Percentiles rank a stretch among this genome's conserved stretches.
These are phyloP conservation scores for Eimeria sp. DNA, from an alignment of 169 alveolate species.

Conservation along the genomic window DNA sequence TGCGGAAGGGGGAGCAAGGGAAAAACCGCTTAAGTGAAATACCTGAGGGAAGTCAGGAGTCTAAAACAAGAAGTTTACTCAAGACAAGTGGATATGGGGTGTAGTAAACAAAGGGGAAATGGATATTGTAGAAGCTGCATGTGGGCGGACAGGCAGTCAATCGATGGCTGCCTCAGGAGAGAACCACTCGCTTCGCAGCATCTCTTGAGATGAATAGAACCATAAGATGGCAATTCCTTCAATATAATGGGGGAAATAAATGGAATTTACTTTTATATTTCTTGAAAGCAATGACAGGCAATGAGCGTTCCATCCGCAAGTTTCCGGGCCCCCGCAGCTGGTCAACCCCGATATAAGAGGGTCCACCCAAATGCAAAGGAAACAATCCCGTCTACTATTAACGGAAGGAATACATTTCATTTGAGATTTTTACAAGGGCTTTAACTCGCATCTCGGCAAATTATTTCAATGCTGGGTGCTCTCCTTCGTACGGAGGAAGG, in stretches of 20 bases:
- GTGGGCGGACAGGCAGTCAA: conserved; percentile 12
- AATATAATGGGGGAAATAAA: neutral
- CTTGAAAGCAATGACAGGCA: neutral
- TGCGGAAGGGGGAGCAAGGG: neutral
- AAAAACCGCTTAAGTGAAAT: neutral
- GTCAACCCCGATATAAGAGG: neutral
- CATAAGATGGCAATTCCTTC: neutral
- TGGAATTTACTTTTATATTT: neutral
- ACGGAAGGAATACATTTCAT: neutral
- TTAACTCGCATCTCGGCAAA: too few species aligned
- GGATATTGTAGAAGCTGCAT: neutral
- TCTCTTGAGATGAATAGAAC: neutral
- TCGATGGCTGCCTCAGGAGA: conserved; percentile 26
- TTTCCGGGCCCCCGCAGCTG: conserved; percentile 12
- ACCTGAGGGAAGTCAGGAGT: neutral
- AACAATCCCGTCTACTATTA: neutral
- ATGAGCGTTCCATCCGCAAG: neutral
- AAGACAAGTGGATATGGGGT: neutral
- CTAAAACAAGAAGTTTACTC: neutral
- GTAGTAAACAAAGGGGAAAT: neutral
- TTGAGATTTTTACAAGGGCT: neutral
- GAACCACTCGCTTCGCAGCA: conserved; percentile 3
- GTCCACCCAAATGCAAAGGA: neutral
- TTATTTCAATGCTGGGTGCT: neutral
- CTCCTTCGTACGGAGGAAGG: neutral